phyloP scores from a whole-genome alignment of 192 early-diverging fungal genomes.

The Rhizophagus sp. region DNA sequence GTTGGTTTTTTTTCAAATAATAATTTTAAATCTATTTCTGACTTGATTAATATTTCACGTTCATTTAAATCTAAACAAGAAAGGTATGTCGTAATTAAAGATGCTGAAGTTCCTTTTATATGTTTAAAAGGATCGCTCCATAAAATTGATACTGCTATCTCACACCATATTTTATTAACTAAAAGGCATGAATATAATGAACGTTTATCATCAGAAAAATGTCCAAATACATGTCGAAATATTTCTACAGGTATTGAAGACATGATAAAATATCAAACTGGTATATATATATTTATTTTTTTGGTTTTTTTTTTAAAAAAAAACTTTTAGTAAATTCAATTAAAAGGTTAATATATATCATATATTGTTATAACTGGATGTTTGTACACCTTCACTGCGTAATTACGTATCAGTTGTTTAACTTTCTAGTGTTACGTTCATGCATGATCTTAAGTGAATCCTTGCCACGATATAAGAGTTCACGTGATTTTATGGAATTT shows the following conservation, averaged over 20 bases:
- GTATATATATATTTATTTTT: no score
- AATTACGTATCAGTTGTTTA: no score
- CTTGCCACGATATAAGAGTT: no score
- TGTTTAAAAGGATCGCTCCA: slow-evolving; percentile 8
- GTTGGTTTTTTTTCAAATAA: not conserved
- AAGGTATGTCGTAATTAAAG: not conserved
- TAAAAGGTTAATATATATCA: no score
- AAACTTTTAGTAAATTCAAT: no score
- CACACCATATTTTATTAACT: slow-evolving; percentile 18
- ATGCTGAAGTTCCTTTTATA: not conserved
- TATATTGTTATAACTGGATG: no score
- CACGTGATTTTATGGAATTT: no score
- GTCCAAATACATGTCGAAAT: not conserved
- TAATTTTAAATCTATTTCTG: not conserved
- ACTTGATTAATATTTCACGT: not conserved
- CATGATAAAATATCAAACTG: not conserved
- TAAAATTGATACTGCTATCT: not conserved
- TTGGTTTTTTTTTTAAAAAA: no score
- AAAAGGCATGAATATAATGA: slow-evolving; percentile 13
- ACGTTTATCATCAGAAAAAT: slow-evolving; percentile 8
- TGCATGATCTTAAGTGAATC: no score
- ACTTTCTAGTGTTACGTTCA: no score
- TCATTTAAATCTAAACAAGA: not conserved
- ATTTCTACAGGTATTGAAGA: slow-evolving; percentile 6
- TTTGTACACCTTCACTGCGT: no score